A percentile compares a stretch with the other conserved stretches of the same genome.
Evolutionary conservation across 352 stramenopile species (phyloP).

Genomic region (Peronospora tabacina): DNA sequence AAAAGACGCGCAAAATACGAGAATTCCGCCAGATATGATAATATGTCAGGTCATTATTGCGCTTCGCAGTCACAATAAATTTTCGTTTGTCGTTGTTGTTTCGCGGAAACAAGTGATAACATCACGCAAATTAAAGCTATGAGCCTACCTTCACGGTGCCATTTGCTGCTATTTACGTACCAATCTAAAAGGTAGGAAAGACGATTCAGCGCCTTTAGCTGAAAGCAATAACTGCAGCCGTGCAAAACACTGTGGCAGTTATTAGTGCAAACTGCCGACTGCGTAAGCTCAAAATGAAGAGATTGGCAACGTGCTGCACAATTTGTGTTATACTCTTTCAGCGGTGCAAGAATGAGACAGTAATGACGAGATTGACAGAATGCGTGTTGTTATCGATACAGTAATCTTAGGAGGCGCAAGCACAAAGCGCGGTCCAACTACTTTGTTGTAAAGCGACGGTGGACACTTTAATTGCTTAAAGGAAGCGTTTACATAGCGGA

Average conservation of each 20-base stretch:
- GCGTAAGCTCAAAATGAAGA: constrained; percentile 86
- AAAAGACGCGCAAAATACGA: constrained; percentile 60
- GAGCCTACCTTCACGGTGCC: constrained; percentile 46
- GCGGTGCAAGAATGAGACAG: constrained; percentile 67
- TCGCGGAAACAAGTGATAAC: constrained; percentile 63
- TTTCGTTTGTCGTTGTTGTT: constrained; percentile 74
- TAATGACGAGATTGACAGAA: constrained; percentile 61
- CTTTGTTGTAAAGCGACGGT: constrained; percentile 67
- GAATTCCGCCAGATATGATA: constrained; percentile 70
- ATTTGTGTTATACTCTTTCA: constrained; percentile 67
- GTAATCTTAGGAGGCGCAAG: constrained; percentile 61
- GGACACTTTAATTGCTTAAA: constrained; percentile 67
- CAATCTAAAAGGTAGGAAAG: constrained; percentile 76
- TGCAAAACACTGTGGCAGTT: constrained; percentile 69
- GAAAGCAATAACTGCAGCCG: constrained; percentile 44
- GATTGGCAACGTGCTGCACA: constrained; percentile 66
- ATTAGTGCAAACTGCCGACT: constrained; percentile 83
- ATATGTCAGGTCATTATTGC: constrained; percentile 83
- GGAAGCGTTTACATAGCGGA: constrained; percentile 57
- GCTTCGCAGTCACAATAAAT: constrained; percentile 68
- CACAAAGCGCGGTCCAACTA: constrained; percentile 58
- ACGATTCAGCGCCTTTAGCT: constrained; percentile 35
- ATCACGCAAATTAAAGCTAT: constrained; percentile 74
- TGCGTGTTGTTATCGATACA: constrained; percentile 67
- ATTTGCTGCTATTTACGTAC: constrained; percentile 57